phyloP scores from a whole-genome alignment of 2,329 filamentous ascomycete genomes.

The Cercospora citrullina region DNA sequence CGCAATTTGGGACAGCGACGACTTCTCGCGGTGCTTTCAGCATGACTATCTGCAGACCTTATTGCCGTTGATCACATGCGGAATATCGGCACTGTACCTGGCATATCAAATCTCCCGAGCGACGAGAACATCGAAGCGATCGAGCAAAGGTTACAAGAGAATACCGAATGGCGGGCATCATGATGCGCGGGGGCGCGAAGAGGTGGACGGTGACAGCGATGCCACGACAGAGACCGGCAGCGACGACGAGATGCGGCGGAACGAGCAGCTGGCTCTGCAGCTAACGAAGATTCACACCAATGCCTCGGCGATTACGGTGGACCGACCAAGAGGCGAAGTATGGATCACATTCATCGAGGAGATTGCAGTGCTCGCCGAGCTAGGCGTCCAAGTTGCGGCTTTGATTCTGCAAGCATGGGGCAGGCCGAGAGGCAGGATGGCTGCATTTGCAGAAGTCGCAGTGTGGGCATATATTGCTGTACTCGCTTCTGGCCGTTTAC shows the following conservation, averaged over 20 bases:
- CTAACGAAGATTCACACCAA: slow-evolving; percentile 54
- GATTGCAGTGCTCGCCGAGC: slow-evolving; percentile 68
- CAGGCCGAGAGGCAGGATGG: slow-evolving; percentile 50
- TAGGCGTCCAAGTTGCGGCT: slow-evolving; percentile 67
- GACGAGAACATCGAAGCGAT: slow-evolving; percentile 16
- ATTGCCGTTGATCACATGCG: slow-evolving; percentile 71
- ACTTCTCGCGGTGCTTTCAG: slow-evolving; percentile 63
- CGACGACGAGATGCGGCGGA: slow-evolving; percentile 59
- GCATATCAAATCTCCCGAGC: slow-evolving; percentile 57
- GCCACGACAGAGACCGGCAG: slow-evolving; percentile 28
- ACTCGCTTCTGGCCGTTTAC: slow-evolving; percentile 70
- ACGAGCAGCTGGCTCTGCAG: slow-evolving; percentile 57
- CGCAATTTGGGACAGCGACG: slow-evolving; percentile 61
- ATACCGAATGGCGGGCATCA: slow-evolving; percentile 26
- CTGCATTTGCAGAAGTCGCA: slow-evolving; percentile 65
- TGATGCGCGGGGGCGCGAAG: slow-evolving; percentile 36
- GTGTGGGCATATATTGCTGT: slow-evolving; percentile 80
- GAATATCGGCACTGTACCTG: slow-evolving; percentile 68
- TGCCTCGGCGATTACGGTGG: slow-evolving; percentile 63
- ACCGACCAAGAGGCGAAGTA: slow-evolving; percentile 73
- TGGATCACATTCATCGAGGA: slow-evolving; percentile 72
- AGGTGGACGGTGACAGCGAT: slow-evolving; percentile 39
- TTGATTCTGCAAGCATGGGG: slow-evolving; percentile 63
- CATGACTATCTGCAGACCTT: slow-evolving; percentile 75
- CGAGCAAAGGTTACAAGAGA: slow-evolving; percentile 54